These are phyloP conservation scores for Anethum foeniculum DNA, from an alignment of 140 eudicot species.

Conservation along the genomic window DNA sequence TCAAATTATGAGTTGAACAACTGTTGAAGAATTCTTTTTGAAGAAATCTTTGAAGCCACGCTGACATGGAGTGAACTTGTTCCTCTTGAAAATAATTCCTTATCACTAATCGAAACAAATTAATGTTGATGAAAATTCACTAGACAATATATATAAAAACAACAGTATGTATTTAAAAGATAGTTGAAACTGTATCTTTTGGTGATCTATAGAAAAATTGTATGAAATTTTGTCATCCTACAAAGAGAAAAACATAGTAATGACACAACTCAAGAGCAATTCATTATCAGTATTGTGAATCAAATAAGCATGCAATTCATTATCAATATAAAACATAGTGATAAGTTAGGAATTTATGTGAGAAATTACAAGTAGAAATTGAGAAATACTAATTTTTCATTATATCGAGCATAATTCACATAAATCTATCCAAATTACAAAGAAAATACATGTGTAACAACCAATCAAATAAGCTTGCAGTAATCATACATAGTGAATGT, in stretches of 20 bases:
- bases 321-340: no score
- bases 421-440: not conserved
- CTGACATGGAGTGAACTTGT: not conserved
- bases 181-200: not conserved
- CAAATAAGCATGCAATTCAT: no score
- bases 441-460: not conserved
- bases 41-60: slow-evolving; percentile 28
- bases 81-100: slow-evolving; percentile 17
- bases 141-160: not conserved
- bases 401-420: no score
- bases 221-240: no score
- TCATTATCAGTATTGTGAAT: no score
- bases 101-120: not conserved
- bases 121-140: not conserved
- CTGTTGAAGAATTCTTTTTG: slow-evolving; percentile 33
- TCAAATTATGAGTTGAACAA: slow-evolving; percentile 28
- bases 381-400: no score
- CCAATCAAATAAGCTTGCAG: not conserved
- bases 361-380: no score
- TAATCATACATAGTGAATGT: not conserved
- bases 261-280: not conserved
- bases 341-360: no score
- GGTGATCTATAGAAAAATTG: no score
- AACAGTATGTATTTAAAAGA: not conserved
- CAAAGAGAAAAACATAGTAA: no score